Evolutionary conservation across 2,329 filamentous ascomycete species (phyloP).

Genomic region (Periconia sp.): DNA sequence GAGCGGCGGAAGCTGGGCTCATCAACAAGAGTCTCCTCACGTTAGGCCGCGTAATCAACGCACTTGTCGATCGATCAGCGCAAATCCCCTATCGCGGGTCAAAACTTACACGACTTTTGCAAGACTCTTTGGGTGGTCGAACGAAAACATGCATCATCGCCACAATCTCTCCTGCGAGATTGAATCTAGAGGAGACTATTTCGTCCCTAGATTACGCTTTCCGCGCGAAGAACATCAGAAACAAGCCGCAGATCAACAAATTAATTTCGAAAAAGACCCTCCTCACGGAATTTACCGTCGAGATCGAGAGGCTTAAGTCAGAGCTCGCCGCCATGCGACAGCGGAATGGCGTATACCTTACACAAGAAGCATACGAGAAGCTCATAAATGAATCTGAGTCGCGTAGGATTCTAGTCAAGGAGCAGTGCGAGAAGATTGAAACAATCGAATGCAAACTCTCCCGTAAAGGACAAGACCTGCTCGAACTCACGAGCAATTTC

Average conservation of each 20-base stretch:
- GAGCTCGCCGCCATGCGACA: conserved; percentile 92
- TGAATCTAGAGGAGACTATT: conserved; percentile 96
- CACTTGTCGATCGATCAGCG: conserved; percentile 83
- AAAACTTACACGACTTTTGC: conserved; percentile 89
- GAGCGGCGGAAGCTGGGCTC: conserved; percentile 90
- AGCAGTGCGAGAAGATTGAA: conserved; percentile 90
- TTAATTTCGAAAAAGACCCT: conserved; percentile 92
- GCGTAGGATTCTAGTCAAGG: conserved; percentile 85
- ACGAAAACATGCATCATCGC: conserved; percentile 99
- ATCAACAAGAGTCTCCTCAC: conserved; percentile 99
- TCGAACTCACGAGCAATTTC: conserved; percentile 84
- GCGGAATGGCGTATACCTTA: conserved; percentile 92
- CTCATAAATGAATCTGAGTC: conserved; percentile 93
- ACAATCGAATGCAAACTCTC: conserved; percentile 88
- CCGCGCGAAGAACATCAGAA: conserved; percentile 96
- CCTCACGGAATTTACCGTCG: conserved; percentile 84
- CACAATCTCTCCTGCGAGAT: conserved; percentile 91
- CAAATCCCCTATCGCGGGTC: conserved; percentile 96
- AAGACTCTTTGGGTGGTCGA: conserved; percentile 93
- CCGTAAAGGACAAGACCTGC: conserved; percentile 92
- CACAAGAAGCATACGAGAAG: conserved; percentile 87
- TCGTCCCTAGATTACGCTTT: conserved; percentile 98
- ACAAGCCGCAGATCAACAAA: conserved; percentile 95
- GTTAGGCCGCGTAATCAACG: conserved; percentile 95
- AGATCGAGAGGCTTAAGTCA: conserved; percentile 93